Base-by-base conservation (phyloP, 2,329 filamentous ascomycete species). In the Fusarium austroafricanum region DNA sequence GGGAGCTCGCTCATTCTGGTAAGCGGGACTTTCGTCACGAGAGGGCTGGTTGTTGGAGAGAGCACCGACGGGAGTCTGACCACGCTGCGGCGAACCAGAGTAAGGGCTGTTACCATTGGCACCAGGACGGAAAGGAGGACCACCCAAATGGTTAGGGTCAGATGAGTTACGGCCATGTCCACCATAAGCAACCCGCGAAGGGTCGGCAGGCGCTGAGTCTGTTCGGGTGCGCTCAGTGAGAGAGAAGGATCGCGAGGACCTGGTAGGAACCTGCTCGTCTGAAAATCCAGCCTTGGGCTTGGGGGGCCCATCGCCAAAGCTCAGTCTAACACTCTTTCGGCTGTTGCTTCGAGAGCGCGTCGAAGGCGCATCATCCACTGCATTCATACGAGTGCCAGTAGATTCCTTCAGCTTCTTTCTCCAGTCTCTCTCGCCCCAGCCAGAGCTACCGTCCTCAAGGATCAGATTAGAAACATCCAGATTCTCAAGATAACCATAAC, bases 401-500 rank as follows among this genome's bases (percentile, higher is more conserved):
- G 95, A 83, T 60, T 97, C 94, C 80, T 97, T 98, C 76, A 99
- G 80, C 74, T 91, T 89, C 75, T 90, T 91, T 70, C 94, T 89
- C 96, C 96, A 99, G 69, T 97, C 92, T 23, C 90, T 86, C 79
- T 98, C 96, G 43, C 84, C 89, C 94, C 94, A 97, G 23, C 80
- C 83, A 20, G 87, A 81, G 77, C 91, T 97, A 20, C 92, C 92
- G 5, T 93, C 87, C 5, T 90, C 90, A 66, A 92, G 85, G 64
- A 99, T 94, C 40, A 98, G 82, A 53, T 86, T 86, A 6, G 90
- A 89, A 17, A 98, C 92, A 75, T 99, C 96, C 56, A 94, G 80
- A 35, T 94, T 89, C 74, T 98, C 96, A 26, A 99, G 81, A 74
- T 98, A 98, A 1, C 95, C 94, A 74, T 97, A 97, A 68, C 92